These are phyloP conservation scores for Carpinus viminea DNA, from an alignment of 306 rosid genomes.

Conservation along the genomic window DNA sequence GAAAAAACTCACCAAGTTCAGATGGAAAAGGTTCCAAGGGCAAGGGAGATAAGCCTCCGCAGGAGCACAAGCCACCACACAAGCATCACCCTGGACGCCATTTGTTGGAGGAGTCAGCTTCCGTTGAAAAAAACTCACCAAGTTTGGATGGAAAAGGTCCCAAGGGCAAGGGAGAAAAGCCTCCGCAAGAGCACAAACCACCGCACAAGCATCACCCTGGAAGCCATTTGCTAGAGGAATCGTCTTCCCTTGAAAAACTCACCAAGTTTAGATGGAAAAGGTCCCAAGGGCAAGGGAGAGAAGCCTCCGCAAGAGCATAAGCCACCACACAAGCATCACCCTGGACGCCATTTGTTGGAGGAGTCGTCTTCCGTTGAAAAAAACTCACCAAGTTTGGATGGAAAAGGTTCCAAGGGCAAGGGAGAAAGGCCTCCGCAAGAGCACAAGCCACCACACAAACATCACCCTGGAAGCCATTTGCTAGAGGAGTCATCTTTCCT, in stretches of 20 bases:
- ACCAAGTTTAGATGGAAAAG: too few species aligned
- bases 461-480: not conserved
- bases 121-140: not conserved
- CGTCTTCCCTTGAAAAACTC: not conserved
- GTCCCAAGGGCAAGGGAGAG: not conserved
- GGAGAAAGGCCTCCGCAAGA: slow-evolving; percentile 12
- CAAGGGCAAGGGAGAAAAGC: not conserved
- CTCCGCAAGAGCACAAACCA: not conserved
- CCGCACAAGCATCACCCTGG: not conserved
- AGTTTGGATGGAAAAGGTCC: not conserved
- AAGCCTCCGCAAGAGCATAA: too few species aligned
- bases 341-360: too few species aligned
- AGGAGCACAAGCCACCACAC: not conserved
- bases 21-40: not conserved
- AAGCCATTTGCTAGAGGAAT: not conserved
- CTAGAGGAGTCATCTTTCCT: not conserved
- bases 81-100: not conserved
- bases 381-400: too few species aligned
- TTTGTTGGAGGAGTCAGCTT: not conserved
- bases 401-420: too few species aligned
- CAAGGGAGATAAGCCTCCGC: slow-evolving; percentile 13
- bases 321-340: too few species aligned
- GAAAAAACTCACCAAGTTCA: not conserved
- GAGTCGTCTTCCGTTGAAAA: too few species aligned
- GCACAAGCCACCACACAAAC: not conserved